These are phyloP conservation scores for Pichia sp. DNA, from an alignment of 1,139 yeast genomes.

Conservation along the genomic window DNA sequence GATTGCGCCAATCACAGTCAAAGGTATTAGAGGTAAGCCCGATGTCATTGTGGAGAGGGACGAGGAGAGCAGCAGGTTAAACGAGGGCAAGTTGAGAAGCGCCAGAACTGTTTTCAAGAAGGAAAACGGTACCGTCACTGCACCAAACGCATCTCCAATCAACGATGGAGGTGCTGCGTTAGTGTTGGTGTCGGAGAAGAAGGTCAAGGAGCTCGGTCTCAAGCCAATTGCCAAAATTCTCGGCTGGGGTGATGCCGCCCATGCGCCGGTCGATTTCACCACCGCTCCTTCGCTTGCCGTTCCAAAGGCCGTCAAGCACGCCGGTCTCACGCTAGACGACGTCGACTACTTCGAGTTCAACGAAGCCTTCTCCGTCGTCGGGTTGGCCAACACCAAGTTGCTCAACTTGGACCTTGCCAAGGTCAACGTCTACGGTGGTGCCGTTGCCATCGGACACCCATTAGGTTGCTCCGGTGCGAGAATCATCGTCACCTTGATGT, in stretches of 20 bases:
- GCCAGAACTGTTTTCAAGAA: slow-evolving; percentile 93
- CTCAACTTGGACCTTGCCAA: slow-evolving; percentile 60
- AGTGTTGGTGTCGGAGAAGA: slow-evolving; percentile 74
- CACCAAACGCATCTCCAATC: slow-evolving; percentile 91
- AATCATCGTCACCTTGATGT: slow-evolving; percentile 76
- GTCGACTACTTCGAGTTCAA: slow-evolving; percentile 86
- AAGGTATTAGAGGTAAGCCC: slow-evolving; percentile 92
- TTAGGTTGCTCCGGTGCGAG: slow-evolving; percentile 98
- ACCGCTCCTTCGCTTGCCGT: slow-evolving; percentile 91
- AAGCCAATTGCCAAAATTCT: slow-evolving; percentile 82
- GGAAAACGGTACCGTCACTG: slow-evolving; percentile 92
- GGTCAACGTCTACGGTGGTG: slow-evolving; percentile 95
- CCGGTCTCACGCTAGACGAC: slow-evolving; percentile 56
- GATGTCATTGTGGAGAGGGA: slow-evolving; percentile 66
- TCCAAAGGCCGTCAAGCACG: slow-evolving; percentile 92
- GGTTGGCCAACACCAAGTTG: slow-evolving; percentile 80
- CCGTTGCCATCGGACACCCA: slow-evolving; percentile 97
- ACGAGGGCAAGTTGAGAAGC: slow-evolving; percentile 66
- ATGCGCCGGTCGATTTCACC: slow-evolving; percentile 88
- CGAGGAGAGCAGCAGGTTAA: slow-evolving; percentile 68
- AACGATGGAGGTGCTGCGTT: slow-evolving; percentile 98
- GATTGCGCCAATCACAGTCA: slow-evolving; percentile 80
- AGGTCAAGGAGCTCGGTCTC: slow-evolving; percentile 76
- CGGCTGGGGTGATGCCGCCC: slow-evolving; percentile 99
- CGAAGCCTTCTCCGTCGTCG: slow-evolving; percentile 96